Conservation (phyloP, 2,329 filamentous ascomycete genomes). For the Emergomyces pasteurianus region DNA sequence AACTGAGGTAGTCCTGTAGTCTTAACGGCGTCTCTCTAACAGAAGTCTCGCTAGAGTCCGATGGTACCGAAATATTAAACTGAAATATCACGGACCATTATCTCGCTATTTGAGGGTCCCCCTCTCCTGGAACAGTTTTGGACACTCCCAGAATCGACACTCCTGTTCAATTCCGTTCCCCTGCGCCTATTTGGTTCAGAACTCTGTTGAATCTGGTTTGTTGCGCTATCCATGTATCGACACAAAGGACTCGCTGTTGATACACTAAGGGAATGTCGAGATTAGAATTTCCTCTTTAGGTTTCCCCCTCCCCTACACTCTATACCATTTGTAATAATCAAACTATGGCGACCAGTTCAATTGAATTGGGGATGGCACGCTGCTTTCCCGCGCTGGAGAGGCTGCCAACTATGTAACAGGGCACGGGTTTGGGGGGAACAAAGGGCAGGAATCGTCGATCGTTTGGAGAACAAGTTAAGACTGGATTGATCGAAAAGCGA, state of each 20-base stretch:
- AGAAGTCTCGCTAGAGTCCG: neutral
- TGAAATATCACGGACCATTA: slow-evolving; percentile 1
- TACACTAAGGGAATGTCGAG: neutral
- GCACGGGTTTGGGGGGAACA: neutral
- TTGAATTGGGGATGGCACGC: neutral
- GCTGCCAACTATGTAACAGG: neutral
- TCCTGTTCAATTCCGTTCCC: neutral
- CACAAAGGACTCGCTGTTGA: neutral
- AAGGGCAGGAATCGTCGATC: neutral
- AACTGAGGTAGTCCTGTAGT: neutral
- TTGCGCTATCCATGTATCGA: slow-evolving; percentile 2
- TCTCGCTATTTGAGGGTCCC: neutral
- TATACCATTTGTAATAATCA: neutral
- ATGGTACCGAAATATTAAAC: slow-evolving; percentile 2
- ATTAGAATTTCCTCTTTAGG: neutral
- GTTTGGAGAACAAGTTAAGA: neutral
- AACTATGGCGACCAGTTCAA: neutral
- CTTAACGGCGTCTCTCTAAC: neutral
- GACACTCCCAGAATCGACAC: neutral
- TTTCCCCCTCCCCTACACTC: neutral
- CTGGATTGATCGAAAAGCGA: neutral
- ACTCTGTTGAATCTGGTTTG: neutral
- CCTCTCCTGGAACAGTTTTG: neutral
- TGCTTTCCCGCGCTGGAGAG: neutral
- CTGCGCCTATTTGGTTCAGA: neutral